These are phyloP conservation scores for Dentipellis fragilis DNA, from an alignment of 768 basidiomycete species.

Conservation along the genomic window DNA sequence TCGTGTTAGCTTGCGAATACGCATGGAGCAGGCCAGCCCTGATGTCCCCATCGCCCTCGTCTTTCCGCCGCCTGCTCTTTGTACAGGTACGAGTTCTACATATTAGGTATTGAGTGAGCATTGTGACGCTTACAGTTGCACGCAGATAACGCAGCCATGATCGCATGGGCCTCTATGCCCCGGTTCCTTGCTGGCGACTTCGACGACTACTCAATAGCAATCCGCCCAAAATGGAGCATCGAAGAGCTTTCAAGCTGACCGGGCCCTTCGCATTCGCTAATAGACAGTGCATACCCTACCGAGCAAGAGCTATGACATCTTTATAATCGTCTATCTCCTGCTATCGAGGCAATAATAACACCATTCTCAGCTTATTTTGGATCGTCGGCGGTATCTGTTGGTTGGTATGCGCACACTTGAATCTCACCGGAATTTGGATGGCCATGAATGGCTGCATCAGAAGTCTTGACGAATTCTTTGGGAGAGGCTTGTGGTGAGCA, in stretches of 20 bases:
- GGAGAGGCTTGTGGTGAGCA: too few relatives aligned
- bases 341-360: neutral
- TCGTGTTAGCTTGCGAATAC: conserved; percentile 23
- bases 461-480: too few relatives aligned
- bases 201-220: conserved; percentile 51
- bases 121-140: neutral
- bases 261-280: neutral
- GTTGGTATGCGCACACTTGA: too few relatives aligned
- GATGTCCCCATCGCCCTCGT: conserved; percentile 33
- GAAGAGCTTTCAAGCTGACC: conserved; percentile 33
- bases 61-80: conserved; percentile 72
- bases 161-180: conserved; percentile 84
- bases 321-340: neutral
- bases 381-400: too few relatives aligned
- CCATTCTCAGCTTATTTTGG: too few relatives aligned
- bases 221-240: conserved; percentile 71
- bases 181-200: conserved; percentile 56
- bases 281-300: neutral
- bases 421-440: too few relatives aligned
- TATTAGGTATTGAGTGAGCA: neutral
- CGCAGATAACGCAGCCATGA: conserved; percentile 94
- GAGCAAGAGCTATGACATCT: neutral
- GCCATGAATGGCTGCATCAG: too few relatives aligned
- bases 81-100: conserved; percentile 56
- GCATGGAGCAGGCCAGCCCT: conserved; percentile 19